Conservation (phyloP, 1,139 yeast genomes). For the Nakaseomyces sp. region DNA sequence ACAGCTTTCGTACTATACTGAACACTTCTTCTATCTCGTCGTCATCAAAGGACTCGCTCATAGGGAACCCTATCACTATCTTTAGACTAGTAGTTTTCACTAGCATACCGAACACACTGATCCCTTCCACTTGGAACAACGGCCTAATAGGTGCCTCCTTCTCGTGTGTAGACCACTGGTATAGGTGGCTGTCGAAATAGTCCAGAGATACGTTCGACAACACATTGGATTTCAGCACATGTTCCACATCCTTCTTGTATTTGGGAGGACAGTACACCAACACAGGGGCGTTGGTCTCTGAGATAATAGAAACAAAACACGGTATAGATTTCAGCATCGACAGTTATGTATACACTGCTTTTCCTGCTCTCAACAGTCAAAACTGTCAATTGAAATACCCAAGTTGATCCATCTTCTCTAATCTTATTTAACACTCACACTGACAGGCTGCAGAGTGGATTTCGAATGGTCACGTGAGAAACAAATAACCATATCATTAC, state of each 20-base stretch:
- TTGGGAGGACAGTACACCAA: constrained; percentile 17
- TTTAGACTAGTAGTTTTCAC: constrained; percentile 26
- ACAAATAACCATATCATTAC: not conserved
- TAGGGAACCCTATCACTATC: constrained; percentile 24
- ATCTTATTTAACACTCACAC: no score
- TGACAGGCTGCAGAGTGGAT: no score
- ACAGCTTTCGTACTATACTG: constrained; percentile 20
- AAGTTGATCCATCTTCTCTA: no score
- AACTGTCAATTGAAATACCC: no score
- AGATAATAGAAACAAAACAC: constrained; percentile 24
- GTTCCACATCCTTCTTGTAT: constrained; percentile 16
- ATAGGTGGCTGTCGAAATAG: constrained; percentile 26
- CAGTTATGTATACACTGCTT: no score
- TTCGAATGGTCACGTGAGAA: not conserved
- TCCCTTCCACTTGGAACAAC: constrained; percentile 25
- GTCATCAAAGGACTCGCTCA: constrained; percentile 10
- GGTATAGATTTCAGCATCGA: constrained; percentile 11
- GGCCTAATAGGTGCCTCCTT: constrained; percentile 15
- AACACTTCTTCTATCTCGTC: constrained; percentile 17
- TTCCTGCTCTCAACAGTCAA: no score
- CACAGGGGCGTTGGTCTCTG: constrained; percentile 21
- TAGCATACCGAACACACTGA: constrained; percentile 25
- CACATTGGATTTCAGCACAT: constrained; percentile 25
- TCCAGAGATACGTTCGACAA: constrained; percentile 29
- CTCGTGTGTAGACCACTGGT: constrained; percentile 16